phyloP scores from a whole-genome alignment of 768 basidiomycete genomes.

The Tephrocybe rancida region DNA sequence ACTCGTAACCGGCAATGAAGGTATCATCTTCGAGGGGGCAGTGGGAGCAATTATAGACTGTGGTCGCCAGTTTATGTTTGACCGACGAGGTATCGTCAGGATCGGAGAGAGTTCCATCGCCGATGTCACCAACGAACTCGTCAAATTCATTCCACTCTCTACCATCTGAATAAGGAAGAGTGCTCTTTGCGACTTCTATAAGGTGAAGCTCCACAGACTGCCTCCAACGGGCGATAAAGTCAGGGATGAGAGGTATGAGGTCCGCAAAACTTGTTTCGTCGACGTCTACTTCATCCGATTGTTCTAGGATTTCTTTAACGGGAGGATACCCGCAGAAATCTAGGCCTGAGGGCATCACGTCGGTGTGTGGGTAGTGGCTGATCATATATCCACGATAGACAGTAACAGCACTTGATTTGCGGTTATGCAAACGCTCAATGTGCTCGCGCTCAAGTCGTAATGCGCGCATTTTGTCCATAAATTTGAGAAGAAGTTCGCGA shows the following conservation, averaged over 20 bases:
- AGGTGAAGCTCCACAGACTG: constrained; percentile 28
- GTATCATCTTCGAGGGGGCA: constrained; percentile 31
- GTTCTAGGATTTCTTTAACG: constrained; percentile 40
- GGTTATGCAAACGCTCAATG: constrained; percentile 34
- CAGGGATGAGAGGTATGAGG: constrained; percentile 37
- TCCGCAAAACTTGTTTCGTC: constrained; percentile 40
- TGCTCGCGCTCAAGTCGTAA: constrained; percentile 49
- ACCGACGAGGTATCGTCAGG: neutral
- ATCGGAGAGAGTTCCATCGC: constrained; percentile 3
- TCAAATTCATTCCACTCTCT: neutral
- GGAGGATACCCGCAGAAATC: constrained; percentile 48
- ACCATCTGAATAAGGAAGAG: too few species aligned
- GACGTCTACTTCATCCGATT: constrained; percentile 40
- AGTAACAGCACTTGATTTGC: constrained; percentile 44
- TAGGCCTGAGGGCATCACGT: constrained; percentile 46
- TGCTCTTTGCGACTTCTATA: constrained; percentile 15
- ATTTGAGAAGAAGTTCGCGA: constrained; percentile 38
- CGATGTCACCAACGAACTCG: neutral
- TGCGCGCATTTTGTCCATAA: constrained; percentile 47
- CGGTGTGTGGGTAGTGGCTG: constrained; percentile 37
- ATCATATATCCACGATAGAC: constrained; percentile 46
- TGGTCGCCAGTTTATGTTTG: constrained; percentile 45
- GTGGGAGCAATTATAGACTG: constrained; percentile 42
- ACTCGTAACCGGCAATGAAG: constrained; percentile 17
- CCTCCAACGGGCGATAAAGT: constrained; percentile 45